These are phyloP conservation scores for Xerocomellus amylosporus DNA, from an alignment of 768 basidiomycete species.

Conservation along the genomic window DNA sequence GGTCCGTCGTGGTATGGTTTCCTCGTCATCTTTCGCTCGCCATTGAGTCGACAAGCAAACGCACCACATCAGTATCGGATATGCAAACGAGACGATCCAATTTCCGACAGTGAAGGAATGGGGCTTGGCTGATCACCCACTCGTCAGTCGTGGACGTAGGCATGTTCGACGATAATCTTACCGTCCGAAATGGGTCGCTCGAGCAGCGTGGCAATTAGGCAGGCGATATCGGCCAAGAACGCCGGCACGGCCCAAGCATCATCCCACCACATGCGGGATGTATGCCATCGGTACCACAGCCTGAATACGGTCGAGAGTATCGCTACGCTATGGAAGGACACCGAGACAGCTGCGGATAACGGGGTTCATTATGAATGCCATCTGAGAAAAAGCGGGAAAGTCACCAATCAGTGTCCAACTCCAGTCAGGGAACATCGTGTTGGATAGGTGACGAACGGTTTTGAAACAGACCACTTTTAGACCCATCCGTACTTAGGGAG, in stretches of 20 bases:
- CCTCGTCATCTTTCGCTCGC: background rate
- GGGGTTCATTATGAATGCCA: background rate
- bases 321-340: constrained; percentile 19
- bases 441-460: background rate
- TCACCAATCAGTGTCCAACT: constrained; percentile 6
- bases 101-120: constrained; percentile 5
- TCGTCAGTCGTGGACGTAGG: background rate
- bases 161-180: background rate
- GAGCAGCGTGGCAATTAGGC: constrained; percentile 1
- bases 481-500: background rate
- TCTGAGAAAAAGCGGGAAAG: background rate
- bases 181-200: constrained; percentile 7
- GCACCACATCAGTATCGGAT: constrained; percentile 18
- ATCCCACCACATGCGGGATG: constrained; percentile 25
- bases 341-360: constrained; percentile 1
- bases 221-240: constrained; percentile 13
- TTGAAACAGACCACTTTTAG: background rate
- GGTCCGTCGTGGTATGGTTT: background rate
- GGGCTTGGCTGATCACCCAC: background rate
- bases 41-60: background rate
- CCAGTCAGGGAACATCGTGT: constrained; percentile 16
- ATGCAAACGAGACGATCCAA: constrained; percentile 17
- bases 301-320: constrained; percentile 24
- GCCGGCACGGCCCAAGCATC: constrained; percentile 22
- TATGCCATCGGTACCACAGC: constrained; percentile 20